Percentiles rank a stretch among this genome's conserved stretches.
Evolutionary conservation across 148 eudicot genomes (phyloP).

Genomic region (Arctostaphylos glauca): DNA sequence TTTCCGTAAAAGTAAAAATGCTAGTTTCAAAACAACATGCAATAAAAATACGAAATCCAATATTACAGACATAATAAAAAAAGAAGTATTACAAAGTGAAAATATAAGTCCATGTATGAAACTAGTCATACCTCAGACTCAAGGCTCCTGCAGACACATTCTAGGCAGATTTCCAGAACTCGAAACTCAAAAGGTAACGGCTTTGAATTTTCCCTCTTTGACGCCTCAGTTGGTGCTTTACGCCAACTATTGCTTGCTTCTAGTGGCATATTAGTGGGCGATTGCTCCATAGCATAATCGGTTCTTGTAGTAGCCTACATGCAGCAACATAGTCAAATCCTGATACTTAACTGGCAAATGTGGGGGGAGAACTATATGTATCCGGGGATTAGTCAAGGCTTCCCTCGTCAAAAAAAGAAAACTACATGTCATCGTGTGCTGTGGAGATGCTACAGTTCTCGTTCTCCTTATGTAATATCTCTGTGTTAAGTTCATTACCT

Average conservation of each 20-base stretch:
- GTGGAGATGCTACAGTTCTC: too few relatives aligned
- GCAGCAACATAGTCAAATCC: neutral
- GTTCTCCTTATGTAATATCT: too few relatives aligned
- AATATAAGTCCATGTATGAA: neutral
- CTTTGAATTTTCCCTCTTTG: neutral
- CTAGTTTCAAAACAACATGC: neutral
- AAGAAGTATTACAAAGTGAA: neutral
- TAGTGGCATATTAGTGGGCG: neutral
- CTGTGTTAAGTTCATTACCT: neutral
- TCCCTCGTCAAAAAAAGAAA: neutral
- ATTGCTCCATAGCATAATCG: neutral
- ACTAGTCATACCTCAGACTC: conserved; percentile 9
- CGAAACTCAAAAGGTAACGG: conserved; percentile 9
- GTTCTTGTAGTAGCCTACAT: conserved; percentile 3
- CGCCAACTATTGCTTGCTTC: neutral
- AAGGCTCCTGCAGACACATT: conserved; percentile 10
- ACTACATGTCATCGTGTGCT: too few relatives aligned
- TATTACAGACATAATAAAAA: neutral
- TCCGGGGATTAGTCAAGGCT: neutral
- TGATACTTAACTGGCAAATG: neutral
- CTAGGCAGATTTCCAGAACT: conserved; percentile 13
- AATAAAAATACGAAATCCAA: neutral
- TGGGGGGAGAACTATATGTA: neutral
- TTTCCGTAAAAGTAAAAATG: neutral
- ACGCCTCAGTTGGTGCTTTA: neutral